A percentile compares a stretch with the other conserved stretches of the same genome.
phyloP scores from a whole-genome alignment of 176 grass and related monocot species.

The Carex parvula region DNA sequence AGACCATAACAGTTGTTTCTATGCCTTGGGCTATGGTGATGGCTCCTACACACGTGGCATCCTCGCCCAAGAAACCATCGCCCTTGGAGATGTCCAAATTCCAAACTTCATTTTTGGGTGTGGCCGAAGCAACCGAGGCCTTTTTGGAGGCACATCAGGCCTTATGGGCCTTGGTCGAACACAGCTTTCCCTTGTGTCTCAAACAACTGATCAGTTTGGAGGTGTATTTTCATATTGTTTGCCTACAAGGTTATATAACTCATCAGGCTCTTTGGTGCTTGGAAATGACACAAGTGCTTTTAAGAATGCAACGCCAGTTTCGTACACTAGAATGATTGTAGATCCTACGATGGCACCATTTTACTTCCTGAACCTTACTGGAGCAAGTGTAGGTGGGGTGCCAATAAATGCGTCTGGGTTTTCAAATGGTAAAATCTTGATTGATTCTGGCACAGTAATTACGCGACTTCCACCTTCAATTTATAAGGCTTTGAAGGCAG shows the following conservation, averaged over 20 bases:
- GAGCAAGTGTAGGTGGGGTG: conserved; percentile 43
- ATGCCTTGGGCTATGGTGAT: conserved; percentile 73
- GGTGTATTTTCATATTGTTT: conserved; percentile 90
- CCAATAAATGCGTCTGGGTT: conserved; percentile 37
- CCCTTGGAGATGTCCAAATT: conserved; percentile 46
- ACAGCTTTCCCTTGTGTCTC: conserved; percentile 58
- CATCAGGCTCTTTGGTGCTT: conserved; percentile 66
- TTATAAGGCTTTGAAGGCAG: conserved; percentile 56
- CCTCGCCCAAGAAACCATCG: conserved; percentile 60
- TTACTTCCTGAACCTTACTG: conserved; percentile 90
- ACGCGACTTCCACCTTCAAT: conserved; percentile 69
- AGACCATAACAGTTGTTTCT: conserved; percentile 40
- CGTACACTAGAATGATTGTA: conserved; percentile 72
- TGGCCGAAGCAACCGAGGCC: conserved; percentile 70
- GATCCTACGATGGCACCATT: conserved; percentile 67
- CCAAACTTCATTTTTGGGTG: conserved; percentile 76
- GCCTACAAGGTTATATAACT: conserved; percentile 41
- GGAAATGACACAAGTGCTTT: conserved; percentile 37
- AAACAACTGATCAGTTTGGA: conserved; percentile 53
- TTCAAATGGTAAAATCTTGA: conserved; percentile 50
- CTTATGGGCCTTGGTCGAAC: conserved; percentile 78
- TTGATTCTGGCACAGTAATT: conserved; percentile 95
- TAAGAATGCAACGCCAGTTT: conserved; percentile 46
- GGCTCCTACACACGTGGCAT: conserved; percentile 84
- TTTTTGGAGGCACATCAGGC: conserved; percentile 66